Conservation (phyloP, 768 basidiomycete species). For the Kwoniella bestiolae region DNA sequence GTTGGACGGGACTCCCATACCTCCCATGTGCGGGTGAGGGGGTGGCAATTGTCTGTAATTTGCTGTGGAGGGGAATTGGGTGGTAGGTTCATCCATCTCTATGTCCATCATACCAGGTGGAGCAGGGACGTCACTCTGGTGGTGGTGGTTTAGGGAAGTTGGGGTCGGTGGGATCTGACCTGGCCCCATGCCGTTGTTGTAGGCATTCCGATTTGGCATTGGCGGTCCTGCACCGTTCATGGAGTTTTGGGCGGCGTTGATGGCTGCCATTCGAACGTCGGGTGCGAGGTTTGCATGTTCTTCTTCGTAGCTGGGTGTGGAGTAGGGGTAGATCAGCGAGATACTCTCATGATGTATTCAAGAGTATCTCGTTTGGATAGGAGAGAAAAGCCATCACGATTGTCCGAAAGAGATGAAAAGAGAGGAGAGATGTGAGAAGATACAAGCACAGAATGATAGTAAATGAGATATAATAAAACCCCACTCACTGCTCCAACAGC, state of each 20-base stretch:
- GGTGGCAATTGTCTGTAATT: no score
- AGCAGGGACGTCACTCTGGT: constrained; percentile 42
- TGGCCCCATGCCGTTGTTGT: constrained; percentile 1
- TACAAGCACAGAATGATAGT: no score
- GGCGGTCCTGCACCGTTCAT: constrained; percentile 12
- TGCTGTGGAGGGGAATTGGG: constrained; percentile 12
- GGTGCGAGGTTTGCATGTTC: constrained; percentile 54
- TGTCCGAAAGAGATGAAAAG: no score
- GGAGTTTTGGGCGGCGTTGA: constrained; percentile 35
- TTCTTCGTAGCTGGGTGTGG: constrained; percentile 51
- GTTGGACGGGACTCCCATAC: constrained; percentile 7
- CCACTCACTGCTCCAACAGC: constrained; percentile 57
- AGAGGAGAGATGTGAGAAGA: no score
- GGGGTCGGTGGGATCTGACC: constrained; percentile 27
- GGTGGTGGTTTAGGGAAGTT: constrained; percentile 21
- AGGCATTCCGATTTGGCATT: not conserved
- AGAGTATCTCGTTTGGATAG: no score
- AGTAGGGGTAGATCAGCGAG: constrained; percentile 10
- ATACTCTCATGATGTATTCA: no score
- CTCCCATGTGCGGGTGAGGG: not conserved
- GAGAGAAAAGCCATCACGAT: no score
- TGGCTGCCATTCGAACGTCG: constrained; percentile 44
- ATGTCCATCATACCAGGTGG: constrained; percentile 58
- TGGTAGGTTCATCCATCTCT: constrained; percentile 53
- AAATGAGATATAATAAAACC: no score